These are phyloP conservation scores for Larix sibirica DNA, from an alignment of 83 land plant species.

Conservation along the genomic window DNA sequence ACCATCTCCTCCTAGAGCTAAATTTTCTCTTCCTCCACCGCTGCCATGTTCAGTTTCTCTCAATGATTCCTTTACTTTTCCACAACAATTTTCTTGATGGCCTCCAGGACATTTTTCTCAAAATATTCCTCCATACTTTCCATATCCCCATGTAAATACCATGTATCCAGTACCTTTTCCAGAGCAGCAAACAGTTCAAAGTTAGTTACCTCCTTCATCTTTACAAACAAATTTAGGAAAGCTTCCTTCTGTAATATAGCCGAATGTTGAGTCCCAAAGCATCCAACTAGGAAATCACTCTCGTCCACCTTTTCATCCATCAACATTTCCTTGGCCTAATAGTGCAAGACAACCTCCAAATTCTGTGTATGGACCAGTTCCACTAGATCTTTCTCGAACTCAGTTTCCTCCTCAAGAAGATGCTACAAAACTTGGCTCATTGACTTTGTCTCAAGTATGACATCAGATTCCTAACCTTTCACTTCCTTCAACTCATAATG, in stretches of 20 bases:
- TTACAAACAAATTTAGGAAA: background rate
- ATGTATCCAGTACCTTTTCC: background rate
- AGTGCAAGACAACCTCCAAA: background rate
- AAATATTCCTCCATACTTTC: background rate
- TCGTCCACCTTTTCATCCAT: slow-evolving; percentile 2
- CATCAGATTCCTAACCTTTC: slow-evolving; percentile 6
- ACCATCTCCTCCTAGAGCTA: slow-evolving; percentile 1
- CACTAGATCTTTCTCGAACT: background rate
- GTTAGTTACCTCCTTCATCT: slow-evolving; percentile 4
- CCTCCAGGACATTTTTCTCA: background rate
- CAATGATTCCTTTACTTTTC: background rate
- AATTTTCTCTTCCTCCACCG: background rate
- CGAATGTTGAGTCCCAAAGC: background rate
- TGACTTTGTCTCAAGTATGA: background rate
- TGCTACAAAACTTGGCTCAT: background rate
- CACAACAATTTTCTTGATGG: background rate
- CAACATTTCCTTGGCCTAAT: background rate
- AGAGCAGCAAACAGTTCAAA: background rate
- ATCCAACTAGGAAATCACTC: background rate
- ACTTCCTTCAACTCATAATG: background rate
- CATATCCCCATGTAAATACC: background rate
- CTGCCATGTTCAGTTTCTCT: background rate
- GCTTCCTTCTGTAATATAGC: background rate
- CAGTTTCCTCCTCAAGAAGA: slow-evolving; percentile 7
- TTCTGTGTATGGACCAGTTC: background rate